Percentiles rank a stretch among this genome's conserved stretches.
These are phyloP conservation scores for Apiospora rasikravindrae DNA, from an alignment of 2,329 filamentous ascomycete genomes.

Conservation along the genomic window DNA sequence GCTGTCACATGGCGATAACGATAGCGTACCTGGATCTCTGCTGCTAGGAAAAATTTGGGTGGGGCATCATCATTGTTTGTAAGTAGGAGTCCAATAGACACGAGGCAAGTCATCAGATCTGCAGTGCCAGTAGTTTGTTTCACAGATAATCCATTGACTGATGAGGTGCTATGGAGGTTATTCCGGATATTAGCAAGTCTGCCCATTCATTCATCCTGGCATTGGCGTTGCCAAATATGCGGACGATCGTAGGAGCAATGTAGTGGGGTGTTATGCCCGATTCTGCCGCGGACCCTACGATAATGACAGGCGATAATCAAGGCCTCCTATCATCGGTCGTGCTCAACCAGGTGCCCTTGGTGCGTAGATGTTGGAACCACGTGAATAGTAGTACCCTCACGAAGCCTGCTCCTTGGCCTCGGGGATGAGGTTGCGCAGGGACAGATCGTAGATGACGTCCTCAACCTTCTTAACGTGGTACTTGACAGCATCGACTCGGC, in stretches of 20 bases:
- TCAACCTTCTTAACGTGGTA: conserved; percentile 98
- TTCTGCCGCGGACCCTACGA: not conserved
- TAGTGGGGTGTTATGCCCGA: not conserved
- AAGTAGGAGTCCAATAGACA: not conserved
- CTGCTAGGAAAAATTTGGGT: not conserved
- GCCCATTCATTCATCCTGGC: not conserved
- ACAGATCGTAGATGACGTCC: conserved; percentile 96
- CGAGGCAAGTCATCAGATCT: not conserved
- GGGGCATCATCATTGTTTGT: not conserved
- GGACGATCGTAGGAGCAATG: not conserved
- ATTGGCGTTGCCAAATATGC: not conserved
- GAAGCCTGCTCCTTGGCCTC: conserved; percentile 37
- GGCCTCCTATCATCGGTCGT: not conserved
- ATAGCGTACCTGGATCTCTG: not conserved
- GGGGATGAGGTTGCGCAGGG: conserved; percentile 80
- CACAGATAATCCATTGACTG: not conserved
- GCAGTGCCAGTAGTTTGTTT: not conserved
- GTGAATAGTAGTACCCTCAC: not conserved
- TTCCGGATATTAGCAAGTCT: not conserved
- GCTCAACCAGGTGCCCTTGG: not conserved
- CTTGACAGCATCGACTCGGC: conserved; percentile 91
- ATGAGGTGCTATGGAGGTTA: not conserved
- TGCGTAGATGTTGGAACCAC: not conserved
- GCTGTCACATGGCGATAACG: conserved; percentile 22
- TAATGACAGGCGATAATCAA: not conserved